Evolutionary conservation across 2,329 filamentous ascomycete genomes (phyloP), one percentile per base, ranked within the genome.

Genomic region (Didymella keratinophila): DNA sequence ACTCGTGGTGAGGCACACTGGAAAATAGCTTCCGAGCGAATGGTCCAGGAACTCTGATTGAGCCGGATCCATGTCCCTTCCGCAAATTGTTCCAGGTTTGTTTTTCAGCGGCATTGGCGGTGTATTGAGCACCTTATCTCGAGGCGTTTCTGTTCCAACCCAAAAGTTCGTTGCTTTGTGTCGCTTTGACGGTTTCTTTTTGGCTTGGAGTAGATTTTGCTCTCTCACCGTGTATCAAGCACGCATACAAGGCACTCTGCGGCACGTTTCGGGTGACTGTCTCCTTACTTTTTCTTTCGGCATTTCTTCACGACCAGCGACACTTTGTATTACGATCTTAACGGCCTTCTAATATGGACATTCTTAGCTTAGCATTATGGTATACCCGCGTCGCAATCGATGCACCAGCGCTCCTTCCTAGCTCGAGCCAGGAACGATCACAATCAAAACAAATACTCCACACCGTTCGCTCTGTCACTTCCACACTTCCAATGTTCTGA

Each of bases 341-440:
- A 60, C 47, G 52, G 21, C 57, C 43, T 43, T n/a, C 28, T 51
- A 55, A 48, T 60, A 48, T 52, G 28, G 18, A 60, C 30, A 56
- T 60, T 48, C 36, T 52, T 60, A 60, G 51, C 57, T 30, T 48
- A 60, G 36, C 20, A 60, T 52, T 48, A 45, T 36, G 57, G 57
- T 60, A 60, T 60, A 56, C 57, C 56, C 56, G 45, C 50, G n/a
- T 53, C 51, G 34, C 34, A 28, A 32, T 32, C 34, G 45, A 58
- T 46, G 56, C 56, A 52, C 23, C 16, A 10, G n/a, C 32, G n/a
- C 16, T 50, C 23, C 27, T 52, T 49, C 27, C 44, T 52, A 23
- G 49, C 42, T 43, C 48, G 44, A 52, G 49, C 28, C 37, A 52
- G 37, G 49, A 42, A 54, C 41, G 32, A 53, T 45, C 56, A 45